Percentiles rank a stretch among this genome's conserved stretches.
phyloP scores from a whole-genome alignment of 345 rosid genomes.

The Lenwebbia sp. region DNA sequence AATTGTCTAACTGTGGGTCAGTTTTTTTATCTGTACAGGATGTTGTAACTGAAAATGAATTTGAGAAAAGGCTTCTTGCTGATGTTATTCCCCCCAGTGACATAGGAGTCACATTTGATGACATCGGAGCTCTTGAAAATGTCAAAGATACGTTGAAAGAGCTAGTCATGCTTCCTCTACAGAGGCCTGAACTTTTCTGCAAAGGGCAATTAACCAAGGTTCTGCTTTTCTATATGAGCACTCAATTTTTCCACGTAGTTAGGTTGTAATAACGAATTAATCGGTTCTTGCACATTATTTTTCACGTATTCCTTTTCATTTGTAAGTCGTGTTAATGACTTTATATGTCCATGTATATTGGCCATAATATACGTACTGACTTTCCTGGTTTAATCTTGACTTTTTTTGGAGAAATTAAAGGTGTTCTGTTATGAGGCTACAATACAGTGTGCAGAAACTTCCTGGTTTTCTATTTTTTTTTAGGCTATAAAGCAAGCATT shows the following conservation, averaged over 20 bases:
- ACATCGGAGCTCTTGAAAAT: constrained; percentile 85
- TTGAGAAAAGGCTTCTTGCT: constrained; percentile 68
- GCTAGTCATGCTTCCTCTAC: constrained; percentile 87
- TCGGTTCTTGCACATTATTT: not conserved
- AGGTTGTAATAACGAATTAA: not conserved
- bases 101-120: constrained; percentile 86
- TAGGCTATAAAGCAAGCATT: not conserved
- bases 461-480: not conserved
- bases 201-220: constrained; percentile 87
- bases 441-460: not conserved
- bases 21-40: constrained; percentile 31
- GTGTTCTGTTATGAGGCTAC: not conserved
- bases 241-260: not conserved
- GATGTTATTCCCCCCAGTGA: constrained; percentile 83
- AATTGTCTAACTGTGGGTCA: not conserved
- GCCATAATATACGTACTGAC: not conserved
- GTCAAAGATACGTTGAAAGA: constrained; percentile 88
- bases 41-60: constrained; percentile 76
- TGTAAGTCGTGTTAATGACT: not conserved
- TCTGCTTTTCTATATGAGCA: not conserved
- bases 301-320: not conserved
- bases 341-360: not conserved
- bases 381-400: not conserved
- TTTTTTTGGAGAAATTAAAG: not conserved
- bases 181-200: constrained; percentile 85